Percentiles rank a stretch among this genome's conserved stretches.
Evolutionary conservation across 305 asterid species (phyloP).

Genomic region (Nicotiana rustica): DNA sequence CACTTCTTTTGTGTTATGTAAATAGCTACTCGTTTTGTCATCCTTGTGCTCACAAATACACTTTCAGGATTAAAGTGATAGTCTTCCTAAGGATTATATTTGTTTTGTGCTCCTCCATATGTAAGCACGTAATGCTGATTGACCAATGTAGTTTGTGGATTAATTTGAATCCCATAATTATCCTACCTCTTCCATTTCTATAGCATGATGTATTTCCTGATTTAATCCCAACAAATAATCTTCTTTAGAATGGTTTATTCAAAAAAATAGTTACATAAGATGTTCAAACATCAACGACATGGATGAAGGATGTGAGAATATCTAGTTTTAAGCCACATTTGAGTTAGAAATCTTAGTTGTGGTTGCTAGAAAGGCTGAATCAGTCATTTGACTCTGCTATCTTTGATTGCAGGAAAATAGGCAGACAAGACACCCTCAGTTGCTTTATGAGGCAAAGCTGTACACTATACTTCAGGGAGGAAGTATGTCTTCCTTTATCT

Average conservation of each 20-base stretch:
- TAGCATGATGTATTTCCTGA: conserved; percentile 14
- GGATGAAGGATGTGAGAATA: conserved; percentile 14
- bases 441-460: conserved; percentile 90
- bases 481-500: conserved; percentile 62
- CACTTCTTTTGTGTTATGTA: background rate
- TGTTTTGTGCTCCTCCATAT: conserved; percentile 26
- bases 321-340: background rate
- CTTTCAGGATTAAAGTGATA: background rate
- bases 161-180: background rate
- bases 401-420: conserved; percentile 75
- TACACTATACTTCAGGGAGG: conserved; percentile 94
- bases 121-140: background rate
- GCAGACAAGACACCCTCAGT: conserved; percentile 94
- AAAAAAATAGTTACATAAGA: background rate
- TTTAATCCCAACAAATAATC: conserved; percentile 9
- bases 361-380: conserved; percentile 7
- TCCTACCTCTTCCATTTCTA: conserved; percentile 11
- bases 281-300: background rate
- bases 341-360: conserved; percentile 16
- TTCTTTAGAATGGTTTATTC: background rate
- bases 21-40: conserved; percentile 8
- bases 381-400: background rate
- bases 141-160: background rate
- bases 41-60: background rate
- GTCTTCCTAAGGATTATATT: background rate